A percentile compares a stretch with the other conserved stretches of the same genome.
These are phyloP conservation scores for Bromus sterilis DNA, from an alignment of 176 grass and related monocot genomes.

Conservation along the genomic window DNA sequence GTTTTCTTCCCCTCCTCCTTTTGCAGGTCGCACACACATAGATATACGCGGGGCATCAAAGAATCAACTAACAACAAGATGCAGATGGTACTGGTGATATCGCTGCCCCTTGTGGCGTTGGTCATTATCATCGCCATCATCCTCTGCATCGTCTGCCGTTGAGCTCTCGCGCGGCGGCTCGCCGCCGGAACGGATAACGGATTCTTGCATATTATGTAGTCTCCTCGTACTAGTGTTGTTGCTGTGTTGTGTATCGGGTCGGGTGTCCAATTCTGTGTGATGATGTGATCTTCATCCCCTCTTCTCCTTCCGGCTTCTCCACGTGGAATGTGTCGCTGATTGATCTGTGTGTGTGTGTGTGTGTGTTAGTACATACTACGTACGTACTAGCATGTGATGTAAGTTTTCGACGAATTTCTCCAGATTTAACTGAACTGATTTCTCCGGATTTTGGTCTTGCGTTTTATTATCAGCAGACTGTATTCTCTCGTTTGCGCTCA, in stretches of 20 bases:
- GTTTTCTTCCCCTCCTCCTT: not conserved
- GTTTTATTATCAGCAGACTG: not conserved
- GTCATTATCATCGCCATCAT: conserved; percentile 44
- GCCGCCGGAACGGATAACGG: not conserved
- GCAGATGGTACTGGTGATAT: conserved; percentile 73
- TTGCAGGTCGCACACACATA: not conserved
- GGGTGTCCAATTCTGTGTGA: too few species aligned
- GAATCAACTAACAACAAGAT: conserved; percentile 1
- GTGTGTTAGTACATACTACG: too few species aligned
- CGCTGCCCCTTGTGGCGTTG: conserved; percentile 54
- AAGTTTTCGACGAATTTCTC: not conserved
- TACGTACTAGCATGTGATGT: not conserved
- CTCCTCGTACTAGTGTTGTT: not conserved
- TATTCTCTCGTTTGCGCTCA: not conserved
- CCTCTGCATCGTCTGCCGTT: conserved; percentile 56
- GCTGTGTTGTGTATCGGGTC: not conserved
- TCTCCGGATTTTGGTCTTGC: not conserved
- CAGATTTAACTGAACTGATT: not conserved
- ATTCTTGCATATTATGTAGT: not conserved
- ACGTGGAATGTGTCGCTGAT: not conserved
- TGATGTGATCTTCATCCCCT: not conserved
- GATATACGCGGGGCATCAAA: not conserved
- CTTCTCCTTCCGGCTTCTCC: not conserved
- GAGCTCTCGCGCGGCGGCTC: not conserved
- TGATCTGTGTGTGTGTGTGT: not conserved